A percentile compares a stretch with the other conserved stretches of the same genome.
Evolutionary conservation across 2,329 filamentous ascomycete species (phyloP).

Genomic region (Aspergillus sp.): DNA sequence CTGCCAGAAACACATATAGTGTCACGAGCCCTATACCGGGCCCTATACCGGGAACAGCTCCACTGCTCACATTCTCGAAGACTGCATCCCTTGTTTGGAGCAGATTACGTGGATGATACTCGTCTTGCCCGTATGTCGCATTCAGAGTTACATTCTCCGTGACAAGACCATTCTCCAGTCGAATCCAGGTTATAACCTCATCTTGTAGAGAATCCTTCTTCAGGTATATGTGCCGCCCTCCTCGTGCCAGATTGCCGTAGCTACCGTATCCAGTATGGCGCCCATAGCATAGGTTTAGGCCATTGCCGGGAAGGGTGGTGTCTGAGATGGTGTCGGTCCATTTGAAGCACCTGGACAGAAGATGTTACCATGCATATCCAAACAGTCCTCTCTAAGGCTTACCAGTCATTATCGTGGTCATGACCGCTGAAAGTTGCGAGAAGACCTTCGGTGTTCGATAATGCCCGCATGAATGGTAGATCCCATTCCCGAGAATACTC

Average conservation of each 20-base stretch:
- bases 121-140: not conserved
- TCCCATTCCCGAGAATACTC: not conserved
- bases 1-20: too few species aligned
- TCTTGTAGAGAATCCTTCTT: not conserved
- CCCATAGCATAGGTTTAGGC: not conserved
- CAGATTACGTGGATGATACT: not conserved
- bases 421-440: not conserved
- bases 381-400: too few species aligned
- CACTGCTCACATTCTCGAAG: too few species aligned
- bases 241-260: not conserved
- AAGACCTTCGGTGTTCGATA: not conserved
- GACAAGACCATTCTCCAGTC: not conserved
- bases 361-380: too few species aligned
- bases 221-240: not conserved
- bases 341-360: not conserved
- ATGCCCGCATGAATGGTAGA: not conserved
- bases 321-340: not conserved
- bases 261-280: not conserved
- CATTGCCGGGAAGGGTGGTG: not conserved
- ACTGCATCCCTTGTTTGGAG: too few species aligned
- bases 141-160: not conserved
- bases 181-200: not conserved
- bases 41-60: too few species aligned
- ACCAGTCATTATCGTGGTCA: not conserved
- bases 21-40: too few species aligned